Percentiles rank a stretch among this genome's conserved stretches.
Evolutionary conservation across 495 filamentous ascomycete species (phyloP).

Genomic region (Aspergillus sclerotioniger): DNA sequence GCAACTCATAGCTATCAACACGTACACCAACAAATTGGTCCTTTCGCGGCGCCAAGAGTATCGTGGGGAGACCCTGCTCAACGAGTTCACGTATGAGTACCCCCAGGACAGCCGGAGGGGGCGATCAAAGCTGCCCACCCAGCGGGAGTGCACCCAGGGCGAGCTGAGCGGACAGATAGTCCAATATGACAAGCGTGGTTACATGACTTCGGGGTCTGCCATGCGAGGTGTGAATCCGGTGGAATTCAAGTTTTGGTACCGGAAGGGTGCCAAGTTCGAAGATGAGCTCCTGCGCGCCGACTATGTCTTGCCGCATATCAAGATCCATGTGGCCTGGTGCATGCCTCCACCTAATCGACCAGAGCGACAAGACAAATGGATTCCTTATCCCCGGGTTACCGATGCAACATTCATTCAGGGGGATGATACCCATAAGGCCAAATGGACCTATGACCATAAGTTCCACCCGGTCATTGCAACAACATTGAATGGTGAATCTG

Average conservation of each 20-base stretch:
- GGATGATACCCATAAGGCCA: slow-evolving; percentile 47
- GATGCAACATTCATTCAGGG: slow-evolving; percentile 55
- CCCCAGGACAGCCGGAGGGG: slow-evolving; percentile 3
- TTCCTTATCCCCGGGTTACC: slow-evolving; percentile 55
- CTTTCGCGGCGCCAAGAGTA: slow-evolving; percentile 44
- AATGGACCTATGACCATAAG: slow-evolving; percentile 60
- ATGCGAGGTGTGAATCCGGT: slow-evolving; percentile 52
- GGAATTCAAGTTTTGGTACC: slow-evolving; percentile 54
- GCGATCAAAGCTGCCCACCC: slow-evolving; percentile 40
- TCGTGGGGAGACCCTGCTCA: slow-evolving; percentile 36
- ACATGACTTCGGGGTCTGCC: slow-evolving; percentile 51
- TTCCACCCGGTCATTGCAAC: slow-evolving; percentile 58
- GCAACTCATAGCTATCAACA: slow-evolving; percentile 43
- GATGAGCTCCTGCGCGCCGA: slow-evolving; percentile 58
- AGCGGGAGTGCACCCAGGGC: slow-evolving; percentile 45
- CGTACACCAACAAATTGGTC: slow-evolving; percentile 47
- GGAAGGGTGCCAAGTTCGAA: slow-evolving; percentile 52
- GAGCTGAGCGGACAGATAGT: slow-evolving; percentile 42
- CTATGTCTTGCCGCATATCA: slow-evolving; percentile 52
- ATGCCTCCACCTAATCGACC: slow-evolving; percentile 49
- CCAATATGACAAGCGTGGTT: slow-evolving; percentile 52
- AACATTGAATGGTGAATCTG: slow-evolving; percentile 50
- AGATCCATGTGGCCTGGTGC: slow-evolving; percentile 54
- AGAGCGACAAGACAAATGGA: slow-evolving; percentile 56
- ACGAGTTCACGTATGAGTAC: slow-evolving; percentile 53